phyloP scores from a whole-genome alignment of 345 rosid species.

The Zanthoxylum bungeanum region DNA sequence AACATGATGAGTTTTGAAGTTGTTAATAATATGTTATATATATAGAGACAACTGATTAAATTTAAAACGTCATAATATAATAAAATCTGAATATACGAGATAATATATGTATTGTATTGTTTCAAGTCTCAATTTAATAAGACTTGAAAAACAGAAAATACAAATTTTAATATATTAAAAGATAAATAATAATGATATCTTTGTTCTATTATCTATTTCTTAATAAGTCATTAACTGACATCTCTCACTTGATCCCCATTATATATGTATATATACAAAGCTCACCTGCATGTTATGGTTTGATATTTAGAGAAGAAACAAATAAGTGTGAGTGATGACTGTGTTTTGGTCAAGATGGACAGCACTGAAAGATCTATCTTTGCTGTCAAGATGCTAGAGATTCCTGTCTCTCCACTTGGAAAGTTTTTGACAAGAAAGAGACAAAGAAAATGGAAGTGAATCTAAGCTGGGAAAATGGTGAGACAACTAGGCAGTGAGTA shows the following conservation, averaged over 20 bases:
- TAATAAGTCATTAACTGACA: too few species aligned
- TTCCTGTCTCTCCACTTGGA: conserved; percentile 31
- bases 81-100: too few species aligned
- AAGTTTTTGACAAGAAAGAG: conserved; percentile 40
- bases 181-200: too few species aligned
- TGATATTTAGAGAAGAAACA: conserved; percentile 13
- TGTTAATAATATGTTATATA: too few species aligned
- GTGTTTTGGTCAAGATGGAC: conserved; percentile 54
- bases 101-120: too few species aligned
- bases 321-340: not conserved
- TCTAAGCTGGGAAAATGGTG: conserved; percentile 29
- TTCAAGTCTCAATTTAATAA: too few species aligned
- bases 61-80: too few species aligned
- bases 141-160: too few species aligned
- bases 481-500: conserved; percentile 41
- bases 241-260: too few species aligned
- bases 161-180: too few species aligned
- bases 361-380: conserved; percentile 48
- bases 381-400: conserved; percentile 45
- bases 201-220: too few species aligned
- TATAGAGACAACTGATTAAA: too few species aligned
- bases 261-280: conserved; percentile 12
- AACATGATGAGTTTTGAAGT: conserved; percentile 1
- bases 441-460: conserved; percentile 42
- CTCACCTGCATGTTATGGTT: conserved; percentile 62